These are phyloP conservation scores for Dovyalis caffra DNA, from an alignment of 345 rosid species.

Conservation along the genomic window DNA sequence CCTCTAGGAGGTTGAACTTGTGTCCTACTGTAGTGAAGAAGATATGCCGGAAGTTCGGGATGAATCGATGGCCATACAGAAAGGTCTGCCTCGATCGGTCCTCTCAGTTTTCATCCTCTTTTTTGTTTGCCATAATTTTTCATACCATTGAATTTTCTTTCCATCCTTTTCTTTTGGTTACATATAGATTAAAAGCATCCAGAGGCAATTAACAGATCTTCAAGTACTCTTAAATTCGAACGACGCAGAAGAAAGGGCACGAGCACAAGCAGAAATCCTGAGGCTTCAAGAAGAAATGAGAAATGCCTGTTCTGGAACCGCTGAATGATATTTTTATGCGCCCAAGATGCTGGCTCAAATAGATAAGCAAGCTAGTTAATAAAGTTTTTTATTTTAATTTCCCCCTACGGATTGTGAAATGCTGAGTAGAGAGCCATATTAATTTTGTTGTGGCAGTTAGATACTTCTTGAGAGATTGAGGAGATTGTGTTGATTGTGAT, in stretches of 20 bases:
- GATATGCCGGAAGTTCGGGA: conserved; percentile 39
- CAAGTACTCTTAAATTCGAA: background rate
- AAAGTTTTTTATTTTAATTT: background rate
- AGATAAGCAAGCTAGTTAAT: background rate
- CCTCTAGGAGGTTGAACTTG: conserved; percentile 40
- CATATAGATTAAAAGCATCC: conserved; percentile 40
- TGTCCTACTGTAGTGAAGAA: conserved; percentile 65
- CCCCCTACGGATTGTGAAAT: background rate
- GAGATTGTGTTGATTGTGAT: background rate
- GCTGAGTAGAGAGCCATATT: background rate
- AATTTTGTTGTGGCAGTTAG: background rate
- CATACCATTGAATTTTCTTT: no score
- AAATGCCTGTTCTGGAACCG: conserved; percentile 18
- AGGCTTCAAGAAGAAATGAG: conserved; percentile 27
- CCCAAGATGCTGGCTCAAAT: background rate
- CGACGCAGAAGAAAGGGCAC: conserved; percentile 25
- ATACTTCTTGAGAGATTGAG: background rate
- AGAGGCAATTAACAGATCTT: conserved; percentile 27
- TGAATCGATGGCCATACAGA: conserved; percentile 59
- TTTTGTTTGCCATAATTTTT: background rate
- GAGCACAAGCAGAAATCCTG: conserved; percentile 27
- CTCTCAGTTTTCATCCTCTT: background rate
- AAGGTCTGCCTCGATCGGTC: conserved; percentile 32
- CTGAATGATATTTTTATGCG: background rate
- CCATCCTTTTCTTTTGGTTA: background rate